phyloP scores from a whole-genome alignment of 1,284 basidiomycete species.

The Cutaneotrichosporon curvatum region DNA sequence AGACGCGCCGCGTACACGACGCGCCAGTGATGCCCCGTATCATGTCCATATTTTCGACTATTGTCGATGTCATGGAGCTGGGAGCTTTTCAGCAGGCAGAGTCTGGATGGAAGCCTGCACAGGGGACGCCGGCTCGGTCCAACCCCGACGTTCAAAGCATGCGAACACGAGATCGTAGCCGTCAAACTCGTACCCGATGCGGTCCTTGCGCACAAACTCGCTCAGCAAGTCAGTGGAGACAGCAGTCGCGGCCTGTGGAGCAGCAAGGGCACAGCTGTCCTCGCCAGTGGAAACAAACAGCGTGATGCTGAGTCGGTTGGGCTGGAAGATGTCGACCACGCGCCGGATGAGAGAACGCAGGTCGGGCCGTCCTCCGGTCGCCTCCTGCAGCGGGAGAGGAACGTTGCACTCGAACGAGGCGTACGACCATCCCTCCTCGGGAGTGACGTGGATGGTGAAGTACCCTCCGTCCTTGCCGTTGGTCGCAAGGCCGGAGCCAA shows the following conservation, averaged over 20 bases:
- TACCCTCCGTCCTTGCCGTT: conserved; percentile 61
- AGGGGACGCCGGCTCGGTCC: conserved; percentile 26
- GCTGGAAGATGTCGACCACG: conserved; percentile 88
- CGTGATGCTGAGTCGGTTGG: conserved; percentile 77
- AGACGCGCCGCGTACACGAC: too few relatives aligned
- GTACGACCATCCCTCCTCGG: conserved; percentile 94
- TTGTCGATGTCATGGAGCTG: too few relatives aligned
- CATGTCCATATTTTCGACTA: too few relatives aligned
- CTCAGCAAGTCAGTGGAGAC: conserved; percentile 35
- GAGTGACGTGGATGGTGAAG: conserved; percentile 98
- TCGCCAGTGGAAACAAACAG: conserved; percentile 73
- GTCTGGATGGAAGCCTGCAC: background rate
- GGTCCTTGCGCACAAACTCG: conserved; percentile 66
- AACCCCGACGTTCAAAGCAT: conserved; percentile 61
- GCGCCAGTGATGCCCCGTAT: too few relatives aligned
- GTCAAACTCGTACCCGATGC: conserved; percentile 97
- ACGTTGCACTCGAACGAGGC: conserved; percentile 98
- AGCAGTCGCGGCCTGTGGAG: conserved; percentile 23
- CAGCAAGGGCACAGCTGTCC: conserved; percentile 44
- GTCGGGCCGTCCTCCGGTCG: conserved; percentile 49
- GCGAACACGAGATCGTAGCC: conserved; percentile 92
- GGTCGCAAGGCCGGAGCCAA: conserved; percentile 51
- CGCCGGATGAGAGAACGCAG: conserved; percentile 72
- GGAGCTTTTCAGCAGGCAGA: too few relatives aligned
- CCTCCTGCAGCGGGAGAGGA: conserved; percentile 52